Conservation (phyloP, 1,284 basidiomycete genomes). For the Boletus smithii region DNA sequence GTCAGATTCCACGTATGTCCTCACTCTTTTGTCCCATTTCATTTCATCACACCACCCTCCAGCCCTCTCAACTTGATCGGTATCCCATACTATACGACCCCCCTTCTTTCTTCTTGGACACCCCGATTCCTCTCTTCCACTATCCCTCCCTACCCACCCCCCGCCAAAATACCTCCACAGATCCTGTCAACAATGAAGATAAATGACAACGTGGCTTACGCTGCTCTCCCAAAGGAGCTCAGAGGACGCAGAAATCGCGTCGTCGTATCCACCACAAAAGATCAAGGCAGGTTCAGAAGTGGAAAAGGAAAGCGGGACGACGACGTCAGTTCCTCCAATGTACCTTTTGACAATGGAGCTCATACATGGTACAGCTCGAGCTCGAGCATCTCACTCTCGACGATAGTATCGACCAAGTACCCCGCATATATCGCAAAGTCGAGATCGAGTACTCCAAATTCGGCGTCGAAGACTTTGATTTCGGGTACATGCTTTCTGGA, state of each 20-base stretch:
- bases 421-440: constrained; percentile 84
- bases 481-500: constrained; percentile 56
- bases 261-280: constrained; percentile 49
- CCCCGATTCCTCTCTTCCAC: constrained; percentile 47
- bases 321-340: constrained; percentile 26
- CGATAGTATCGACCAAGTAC: constrained; percentile 59
- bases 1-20: constrained; percentile 73
- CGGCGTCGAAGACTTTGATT: constrained; percentile 99
- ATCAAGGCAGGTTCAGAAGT: constrained; percentile 78
- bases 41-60: not conserved
- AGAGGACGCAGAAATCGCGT: constrained; percentile 77
- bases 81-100: constrained; percentile 80
- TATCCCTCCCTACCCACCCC: constrained; percentile 54
- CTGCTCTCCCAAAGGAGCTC: constrained; percentile 78
- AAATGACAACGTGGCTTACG: constrained; percentile 89
- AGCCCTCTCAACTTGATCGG: constrained; percentile 90
- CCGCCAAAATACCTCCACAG: constrained; percentile 75
- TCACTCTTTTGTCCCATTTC: not conserved
- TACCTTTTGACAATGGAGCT: not conserved
- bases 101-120: constrained; percentile 80
- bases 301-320: constrained; percentile 58
- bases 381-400: constrained; percentile 49
- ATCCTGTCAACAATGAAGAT: constrained; percentile 77
- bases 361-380: constrained; percentile 40
- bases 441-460: constrained; percentile 99